Evolutionary conservation across 169 alveolate genomes (phyloP).

Genomic region (Plasmodium knowlesi): DNA sequence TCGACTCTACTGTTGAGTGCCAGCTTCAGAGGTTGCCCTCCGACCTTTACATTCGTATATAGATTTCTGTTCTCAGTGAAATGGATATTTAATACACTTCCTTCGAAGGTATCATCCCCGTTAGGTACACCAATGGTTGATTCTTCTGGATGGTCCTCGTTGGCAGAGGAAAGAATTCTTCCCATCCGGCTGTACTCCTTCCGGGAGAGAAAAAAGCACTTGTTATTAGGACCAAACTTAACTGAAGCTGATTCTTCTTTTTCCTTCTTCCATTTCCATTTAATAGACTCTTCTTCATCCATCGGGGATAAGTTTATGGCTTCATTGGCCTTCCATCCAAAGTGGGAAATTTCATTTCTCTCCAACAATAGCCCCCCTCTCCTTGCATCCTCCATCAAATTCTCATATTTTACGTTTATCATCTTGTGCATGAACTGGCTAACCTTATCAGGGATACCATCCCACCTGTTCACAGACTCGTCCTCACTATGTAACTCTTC

Average conservation of each 20-base stretch:
- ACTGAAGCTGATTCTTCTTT: neutral
- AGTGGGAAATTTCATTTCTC: neutral
- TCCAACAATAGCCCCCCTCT: neutral
- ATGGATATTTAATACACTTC: conserved; percentile 9
- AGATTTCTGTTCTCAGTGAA: conserved; percentile 30
- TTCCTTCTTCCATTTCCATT: neutral
- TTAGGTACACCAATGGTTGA: neutral
- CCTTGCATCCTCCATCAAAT: neutral
- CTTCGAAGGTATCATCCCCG: neutral
- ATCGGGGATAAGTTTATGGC: neutral
- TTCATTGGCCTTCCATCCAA: neutral
- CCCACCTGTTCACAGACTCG: neutral
- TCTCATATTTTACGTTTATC: neutral
- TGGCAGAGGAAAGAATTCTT: neutral
- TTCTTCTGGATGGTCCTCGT: neutral
- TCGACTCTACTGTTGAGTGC: conserved; percentile 69
- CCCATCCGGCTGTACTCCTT: neutral
- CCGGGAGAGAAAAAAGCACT: neutral
- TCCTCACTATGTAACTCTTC: neutral
- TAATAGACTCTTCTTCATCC: neutral
- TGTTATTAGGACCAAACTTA: neutral
- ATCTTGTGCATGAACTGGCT: neutral
- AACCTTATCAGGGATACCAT: neutral
- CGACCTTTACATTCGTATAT: conserved; percentile 58
- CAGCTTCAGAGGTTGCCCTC: conserved; percentile 48